phyloP scores from a whole-genome alignment of 169 alveolate species.

The Eimeria praecox region DNA sequence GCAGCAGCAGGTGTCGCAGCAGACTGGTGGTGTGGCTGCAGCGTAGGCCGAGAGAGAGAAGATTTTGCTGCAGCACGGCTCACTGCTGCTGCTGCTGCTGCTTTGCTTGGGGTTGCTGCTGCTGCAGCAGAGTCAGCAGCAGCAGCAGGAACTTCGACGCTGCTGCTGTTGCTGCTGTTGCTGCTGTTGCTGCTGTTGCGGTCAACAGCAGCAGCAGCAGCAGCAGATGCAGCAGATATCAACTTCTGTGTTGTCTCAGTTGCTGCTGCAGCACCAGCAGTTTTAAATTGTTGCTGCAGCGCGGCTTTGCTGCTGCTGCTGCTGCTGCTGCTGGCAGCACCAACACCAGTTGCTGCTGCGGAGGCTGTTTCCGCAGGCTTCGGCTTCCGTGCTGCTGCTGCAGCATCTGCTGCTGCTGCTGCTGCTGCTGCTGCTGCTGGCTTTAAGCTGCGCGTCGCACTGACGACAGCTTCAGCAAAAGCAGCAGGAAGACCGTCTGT shows the following conservation, averaged over 20 bases:
- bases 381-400: slow-evolving; percentile 11
- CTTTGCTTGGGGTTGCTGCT: not conserved
- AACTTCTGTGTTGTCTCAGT: not conserved
- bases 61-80: slow-evolving; percentile 22
- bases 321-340: no score
- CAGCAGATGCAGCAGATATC: not conserved
- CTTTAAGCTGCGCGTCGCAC: not conserved
- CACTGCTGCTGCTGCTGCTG: not conserved
- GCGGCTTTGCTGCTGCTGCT: no score
- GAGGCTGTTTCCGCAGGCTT: not conserved
- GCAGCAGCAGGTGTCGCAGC: no score
- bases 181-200: no score
- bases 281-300: not conserved
- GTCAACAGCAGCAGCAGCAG: no score
- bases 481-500: slow-evolving; percentile 26
- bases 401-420: slow-evolving; percentile 15
- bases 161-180: not conserved
- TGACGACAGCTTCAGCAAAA: not conserved
- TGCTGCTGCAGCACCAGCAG: slow-evolving; percentile 23
- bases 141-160: not conserved
- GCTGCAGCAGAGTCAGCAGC: not conserved
- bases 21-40: not conserved
- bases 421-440: slow-evolving; percentile 4
- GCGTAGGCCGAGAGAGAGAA: not conserved
- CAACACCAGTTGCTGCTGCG: not conserved